Evolutionary conservation across 2,329 filamentous ascomycete species (phyloP).

Genomic region (Amauroascus verrucosus): DNA sequence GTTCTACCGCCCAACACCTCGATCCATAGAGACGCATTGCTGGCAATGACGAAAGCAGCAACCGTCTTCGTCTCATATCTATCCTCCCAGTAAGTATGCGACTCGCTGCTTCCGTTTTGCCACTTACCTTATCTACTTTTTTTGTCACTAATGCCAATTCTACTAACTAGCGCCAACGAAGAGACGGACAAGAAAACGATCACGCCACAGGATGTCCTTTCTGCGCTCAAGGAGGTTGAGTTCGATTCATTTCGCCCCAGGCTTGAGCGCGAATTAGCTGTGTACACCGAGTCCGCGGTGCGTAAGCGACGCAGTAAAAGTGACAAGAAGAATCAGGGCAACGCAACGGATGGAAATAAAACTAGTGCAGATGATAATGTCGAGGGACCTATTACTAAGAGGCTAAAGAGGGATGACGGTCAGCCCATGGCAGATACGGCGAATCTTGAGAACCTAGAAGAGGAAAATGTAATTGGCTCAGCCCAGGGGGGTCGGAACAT

Average conservation of each 20-base stretch:
- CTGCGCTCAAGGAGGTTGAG: conserved; percentile 51
- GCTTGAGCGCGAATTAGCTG: conserved; percentile 49
- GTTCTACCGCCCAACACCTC: conserved; percentile 55
- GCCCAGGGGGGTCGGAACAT: conserved; percentile 8
- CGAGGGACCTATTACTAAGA: conserved; percentile 48
- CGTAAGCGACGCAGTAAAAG: conserved; percentile 32
- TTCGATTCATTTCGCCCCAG: conserved; percentile 49
- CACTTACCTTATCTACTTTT: neutral
- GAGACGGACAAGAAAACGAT: conserved; percentile 54
- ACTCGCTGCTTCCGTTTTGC: neutral
- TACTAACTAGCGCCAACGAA: conserved; percentile 47
- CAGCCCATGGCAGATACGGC: conserved; percentile 12
- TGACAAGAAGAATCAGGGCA: conserved; percentile 29
- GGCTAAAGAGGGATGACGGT: conserved; percentile 19
- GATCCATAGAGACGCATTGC: conserved; percentile 55
- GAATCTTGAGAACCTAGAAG: too few species aligned
- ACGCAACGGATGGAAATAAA: conserved; percentile 34
- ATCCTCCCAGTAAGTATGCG: conserved; percentile 43
- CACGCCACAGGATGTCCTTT: conserved; percentile 50
- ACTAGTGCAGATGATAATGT: conserved; percentile 47
- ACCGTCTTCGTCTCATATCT: conserved; percentile 59
- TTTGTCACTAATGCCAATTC: neutral
- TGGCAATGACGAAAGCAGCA: conserved; percentile 55
- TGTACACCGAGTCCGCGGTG: conserved; percentile 31
- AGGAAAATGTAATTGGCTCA: neutral